Evolutionary conservation across 768 basidiomycete species (phyloP).

Genomic region (Vishniacozyma victoriae): DNA sequence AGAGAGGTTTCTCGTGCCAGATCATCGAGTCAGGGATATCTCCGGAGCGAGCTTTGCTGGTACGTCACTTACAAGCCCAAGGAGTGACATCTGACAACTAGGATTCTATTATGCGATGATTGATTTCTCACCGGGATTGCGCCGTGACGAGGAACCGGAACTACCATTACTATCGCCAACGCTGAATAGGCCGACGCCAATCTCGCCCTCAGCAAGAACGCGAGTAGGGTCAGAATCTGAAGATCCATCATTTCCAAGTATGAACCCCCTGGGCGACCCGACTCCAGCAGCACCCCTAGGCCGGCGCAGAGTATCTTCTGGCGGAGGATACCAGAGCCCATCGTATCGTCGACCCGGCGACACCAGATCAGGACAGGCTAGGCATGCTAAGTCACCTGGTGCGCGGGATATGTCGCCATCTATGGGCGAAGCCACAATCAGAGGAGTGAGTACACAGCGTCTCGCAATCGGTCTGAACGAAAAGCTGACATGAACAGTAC

Average conservation of each 20-base stretch:
- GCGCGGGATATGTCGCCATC: constrained; percentile 33
- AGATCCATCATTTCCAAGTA: constrained; percentile 1
- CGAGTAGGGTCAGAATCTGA: constrained; percentile 44
- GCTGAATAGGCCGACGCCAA: too few species aligned
- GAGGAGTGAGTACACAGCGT: constrained; percentile 22
- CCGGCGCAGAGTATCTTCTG: constrained; percentile 1
- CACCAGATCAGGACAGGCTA: not conserved
- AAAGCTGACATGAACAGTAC: constrained; percentile 54
- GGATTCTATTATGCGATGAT: constrained; percentile 95
- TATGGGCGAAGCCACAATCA: constrained; percentile 31
- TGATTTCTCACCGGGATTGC: constrained; percentile 69
- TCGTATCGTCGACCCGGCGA: not conserved
- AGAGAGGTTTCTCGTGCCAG: constrained; percentile 91
- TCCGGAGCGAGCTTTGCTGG: constrained; percentile 93
- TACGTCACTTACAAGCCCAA: constrained; percentile 52
- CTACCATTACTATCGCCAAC: constrained; percentile 48
- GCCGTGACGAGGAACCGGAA: constrained; percentile 45
- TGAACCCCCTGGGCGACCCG: not conserved
- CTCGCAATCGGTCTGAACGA: constrained; percentile 5
- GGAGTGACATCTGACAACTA: constrained; percentile 36
- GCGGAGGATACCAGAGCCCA: not conserved
- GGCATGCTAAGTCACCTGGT: not conserved
- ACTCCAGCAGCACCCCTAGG: constrained; percentile 9
- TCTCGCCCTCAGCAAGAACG: constrained; percentile 41
- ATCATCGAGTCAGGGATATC: constrained; percentile 87